Evolutionary conservation across 225 moss, liverwort and hornwort genomes (phyloP), one percentile per base, ranked within the genome.

Genomic region (Marchantia polymorpha): DNA sequence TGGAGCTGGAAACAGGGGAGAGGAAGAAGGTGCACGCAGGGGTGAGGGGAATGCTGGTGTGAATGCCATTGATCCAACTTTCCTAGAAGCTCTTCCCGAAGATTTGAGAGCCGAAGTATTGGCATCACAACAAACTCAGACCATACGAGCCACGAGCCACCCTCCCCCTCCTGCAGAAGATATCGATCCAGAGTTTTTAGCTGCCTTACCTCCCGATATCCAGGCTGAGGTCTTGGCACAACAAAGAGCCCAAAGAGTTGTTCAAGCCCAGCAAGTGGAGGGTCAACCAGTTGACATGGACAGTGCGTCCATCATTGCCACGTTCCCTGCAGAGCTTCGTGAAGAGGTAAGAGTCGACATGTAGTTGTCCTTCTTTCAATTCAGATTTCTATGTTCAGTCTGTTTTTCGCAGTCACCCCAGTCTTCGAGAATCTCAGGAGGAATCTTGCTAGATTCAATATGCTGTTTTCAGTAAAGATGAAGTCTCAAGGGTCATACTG

Each of bases 241-340:
- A 74, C 96, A 96, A 77, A 92, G 91, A 59, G 92, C 92, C 50
- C 96, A 96, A 76, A 91, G 94, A 82, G 79, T 89, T 75, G 82
- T 88, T 52, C 91, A 87, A 87, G 94, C 90, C 27, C 88, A 92
- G 66, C 85, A 91, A 39, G 83, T 84, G 25, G 96, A 96, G 83
- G 92, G 94, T 12, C 96, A 96, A 69, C 94, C 96, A 69, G 96
- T 96, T 75, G 96, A 96, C 81, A 96, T 96, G 96, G 96, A 96
- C 70, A 96, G 94, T 87, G 96, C 96, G 53, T 96, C 96, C 26
- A 96, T 96, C 12, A 96, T 96, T 87, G 96, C 96, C 68, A 96
- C 96, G 29, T 94, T 96, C 78, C 96, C 96, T 58, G 91, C 94
- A 60, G 96, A 94, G 72, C 96, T 96, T 87, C 96, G 96, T 53